phyloP scores from a whole-genome alignment of 371 early-diverging fungal genomes.

The Encephalitozoon hellem region DNA sequence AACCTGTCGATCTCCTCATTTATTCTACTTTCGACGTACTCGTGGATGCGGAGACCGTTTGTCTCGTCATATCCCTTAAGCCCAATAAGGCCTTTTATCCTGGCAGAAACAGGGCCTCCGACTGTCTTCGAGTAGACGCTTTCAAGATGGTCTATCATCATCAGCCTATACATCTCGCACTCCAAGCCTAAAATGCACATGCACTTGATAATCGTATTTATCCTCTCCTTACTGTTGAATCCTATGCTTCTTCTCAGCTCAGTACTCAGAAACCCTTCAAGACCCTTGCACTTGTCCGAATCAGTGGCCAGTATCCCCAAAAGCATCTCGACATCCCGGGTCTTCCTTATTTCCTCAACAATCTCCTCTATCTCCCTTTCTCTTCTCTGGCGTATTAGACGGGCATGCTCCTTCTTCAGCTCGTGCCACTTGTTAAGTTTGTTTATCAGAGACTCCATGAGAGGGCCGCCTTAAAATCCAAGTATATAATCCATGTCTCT shows the following conservation, averaged over 20 bases:
- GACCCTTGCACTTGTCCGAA: not conserved
- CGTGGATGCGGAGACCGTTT: not conserved
- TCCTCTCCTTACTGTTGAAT: not conserved
- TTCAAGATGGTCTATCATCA: not conserved
- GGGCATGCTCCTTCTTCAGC: not conserved
- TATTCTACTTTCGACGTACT: not conserved
- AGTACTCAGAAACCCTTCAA: not conserved
- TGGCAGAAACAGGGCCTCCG: not conserved
- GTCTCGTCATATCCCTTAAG: not conserved
- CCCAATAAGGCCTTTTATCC: not conserved
- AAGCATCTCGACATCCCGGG: not conserved
- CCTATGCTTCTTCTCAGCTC: not conserved
- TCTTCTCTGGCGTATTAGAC: not conserved
- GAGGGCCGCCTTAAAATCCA: not conserved
- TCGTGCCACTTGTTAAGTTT: slow-evolving; percentile 3
- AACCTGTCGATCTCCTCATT: not conserved
- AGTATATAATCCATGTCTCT: not conserved
- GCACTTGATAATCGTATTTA: not conserved
- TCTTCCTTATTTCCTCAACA: not conserved
- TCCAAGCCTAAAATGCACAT: not conserved
- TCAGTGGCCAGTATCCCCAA: not conserved
- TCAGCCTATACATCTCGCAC: not conserved
- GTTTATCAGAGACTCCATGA: not conserved
- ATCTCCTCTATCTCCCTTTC: not conserved
- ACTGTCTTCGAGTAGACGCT: not conserved